Evolutionary conservation across 208 protist species (phyloP).

Genomic region (Trypanosoma lewisi): DNA sequence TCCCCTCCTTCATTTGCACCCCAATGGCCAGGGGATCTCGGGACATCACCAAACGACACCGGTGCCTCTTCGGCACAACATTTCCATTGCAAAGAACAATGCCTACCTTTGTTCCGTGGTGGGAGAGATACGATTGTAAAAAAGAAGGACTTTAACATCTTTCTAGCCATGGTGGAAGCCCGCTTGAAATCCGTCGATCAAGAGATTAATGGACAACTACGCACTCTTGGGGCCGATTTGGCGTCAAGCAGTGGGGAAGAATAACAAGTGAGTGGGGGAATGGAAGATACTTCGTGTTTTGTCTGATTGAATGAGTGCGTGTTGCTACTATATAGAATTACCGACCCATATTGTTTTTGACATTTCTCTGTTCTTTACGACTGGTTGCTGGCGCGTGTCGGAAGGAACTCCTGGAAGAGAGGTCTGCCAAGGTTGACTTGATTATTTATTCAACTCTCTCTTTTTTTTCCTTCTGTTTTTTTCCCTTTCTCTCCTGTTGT

Average conservation of each 20-base stretch:
- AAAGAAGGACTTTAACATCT: constrained; percentile 38
- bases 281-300: constrained; percentile 11
- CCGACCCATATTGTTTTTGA: neutral
- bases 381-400: too few species aligned
- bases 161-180: constrained; percentile 33
- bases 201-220: constrained; percentile 25
- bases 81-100: constrained; percentile 14
- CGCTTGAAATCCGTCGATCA: constrained; percentile 37
- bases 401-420: too few species aligned
- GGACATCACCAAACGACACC: neutral
- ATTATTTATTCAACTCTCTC: too few species aligned
- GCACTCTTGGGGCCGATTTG: constrained; percentile 17
- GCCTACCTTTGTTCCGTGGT: constrained; percentile 44
- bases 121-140: constrained; percentile 40
- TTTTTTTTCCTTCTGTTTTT: neutral
- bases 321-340: neutral
- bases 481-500: neutral
- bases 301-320: neutral
- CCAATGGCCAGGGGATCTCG: neutral
- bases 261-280: constrained; percentile 17
- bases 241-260: constrained; percentile 22
- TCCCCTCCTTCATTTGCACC: neutral
- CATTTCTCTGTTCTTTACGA: constrained; percentile 3
- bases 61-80: neutral
- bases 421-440: too few species aligned